phyloP scores from a whole-genome alignment of 2,329 filamentous ascomycete genomes.

The Bisporella sp. region DNA sequence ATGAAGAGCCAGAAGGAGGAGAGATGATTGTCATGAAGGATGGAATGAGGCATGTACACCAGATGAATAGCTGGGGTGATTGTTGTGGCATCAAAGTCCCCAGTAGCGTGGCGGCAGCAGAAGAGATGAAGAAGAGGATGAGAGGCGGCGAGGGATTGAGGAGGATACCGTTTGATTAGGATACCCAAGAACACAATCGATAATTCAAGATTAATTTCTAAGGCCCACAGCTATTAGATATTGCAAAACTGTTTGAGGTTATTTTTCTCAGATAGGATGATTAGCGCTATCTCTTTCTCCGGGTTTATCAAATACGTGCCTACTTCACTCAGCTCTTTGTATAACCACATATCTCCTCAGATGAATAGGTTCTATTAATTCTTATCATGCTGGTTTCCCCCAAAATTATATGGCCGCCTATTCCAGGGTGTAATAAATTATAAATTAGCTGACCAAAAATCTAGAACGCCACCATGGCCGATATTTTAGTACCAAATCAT shows the following conservation, averaged over 20 bases:
- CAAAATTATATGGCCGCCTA: too few relatives aligned
- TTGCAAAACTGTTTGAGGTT: neutral
- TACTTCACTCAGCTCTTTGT: too few relatives aligned
- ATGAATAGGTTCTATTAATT: too few relatives aligned
- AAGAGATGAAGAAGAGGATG: constrained; percentile 74
- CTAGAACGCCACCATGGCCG: too few relatives aligned
- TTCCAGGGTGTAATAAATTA: too few relatives aligned
- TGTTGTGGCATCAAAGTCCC: constrained; percentile 98
- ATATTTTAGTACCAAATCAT: too few relatives aligned
- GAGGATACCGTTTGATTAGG: constrained; percentile 74
- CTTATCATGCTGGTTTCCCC: too few relatives aligned
- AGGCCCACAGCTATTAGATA: neutral
- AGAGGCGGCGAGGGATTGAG: constrained; percentile 55
- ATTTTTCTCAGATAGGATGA: too few relatives aligned
- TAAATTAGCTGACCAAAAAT: too few relatives aligned
- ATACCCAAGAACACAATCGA: neutral
- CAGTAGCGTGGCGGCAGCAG: constrained; percentile 83
- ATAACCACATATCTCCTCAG: too few relatives aligned
- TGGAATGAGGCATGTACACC: constrained; percentile 64
- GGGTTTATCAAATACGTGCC: too few relatives aligned
- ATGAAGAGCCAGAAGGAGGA: constrained; percentile 44
- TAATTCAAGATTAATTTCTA: neutral
- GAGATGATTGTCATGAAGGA: constrained; percentile 59
- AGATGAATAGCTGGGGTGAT: constrained; percentile 76
- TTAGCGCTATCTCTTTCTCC: too few relatives aligned